phyloP scores from a whole-genome alignment of 306 rosid genomes.

The Acacia acuminata region DNA sequence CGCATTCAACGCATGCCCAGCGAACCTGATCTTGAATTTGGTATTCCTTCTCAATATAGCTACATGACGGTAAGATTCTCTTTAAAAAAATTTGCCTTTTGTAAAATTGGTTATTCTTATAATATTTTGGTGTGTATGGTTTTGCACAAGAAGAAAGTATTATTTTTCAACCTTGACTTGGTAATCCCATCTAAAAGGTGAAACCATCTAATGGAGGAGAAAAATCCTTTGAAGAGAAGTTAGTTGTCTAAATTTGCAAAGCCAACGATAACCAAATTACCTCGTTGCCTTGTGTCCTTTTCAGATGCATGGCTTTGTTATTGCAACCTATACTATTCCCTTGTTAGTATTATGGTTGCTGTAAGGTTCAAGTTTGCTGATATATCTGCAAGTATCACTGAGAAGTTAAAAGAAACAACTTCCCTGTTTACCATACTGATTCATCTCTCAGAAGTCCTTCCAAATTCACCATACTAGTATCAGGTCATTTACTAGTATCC shows the following conservation, averaged over 20 bases:
- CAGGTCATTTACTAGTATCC: too few relatives aligned
- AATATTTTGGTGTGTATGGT: conserved; percentile 4
- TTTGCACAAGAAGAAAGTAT: conserved; percentile 3
- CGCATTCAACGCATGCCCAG: conserved; percentile 98
- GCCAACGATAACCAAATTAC: not conserved
- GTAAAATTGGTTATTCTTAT: conserved; percentile 9
- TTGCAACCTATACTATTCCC: not conserved
- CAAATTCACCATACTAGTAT: too few relatives aligned
- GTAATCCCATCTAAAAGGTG: not conserved
- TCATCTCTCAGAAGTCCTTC: too few relatives aligned
- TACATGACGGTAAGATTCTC: conserved; percentile 81
- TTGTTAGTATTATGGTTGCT: not conserved
- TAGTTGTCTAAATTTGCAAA: not conserved
- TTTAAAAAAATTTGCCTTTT: not conserved
- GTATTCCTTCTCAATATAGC: conserved; percentile 87
- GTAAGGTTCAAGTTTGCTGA: not conserved
- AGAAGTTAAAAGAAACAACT: not conserved
- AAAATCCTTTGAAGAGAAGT: conserved; percentile 3
- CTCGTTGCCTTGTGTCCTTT: conserved; percentile 13
- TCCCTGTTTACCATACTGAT: too few relatives aligned
- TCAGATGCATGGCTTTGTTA: not conserved
- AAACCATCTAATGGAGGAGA: conserved; percentile 1
- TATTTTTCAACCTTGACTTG: not conserved
- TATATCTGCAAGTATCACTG: not conserved
- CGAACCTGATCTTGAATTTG: conserved; percentile 86